A percentile compares a stretch with the other conserved stretches of the same genome.
These are phyloP conservation scores for Apophysomyces trapeziformis DNA, from an alignment of 371 early-diverging fungal genomes.

Conservation along the genomic window DNA sequence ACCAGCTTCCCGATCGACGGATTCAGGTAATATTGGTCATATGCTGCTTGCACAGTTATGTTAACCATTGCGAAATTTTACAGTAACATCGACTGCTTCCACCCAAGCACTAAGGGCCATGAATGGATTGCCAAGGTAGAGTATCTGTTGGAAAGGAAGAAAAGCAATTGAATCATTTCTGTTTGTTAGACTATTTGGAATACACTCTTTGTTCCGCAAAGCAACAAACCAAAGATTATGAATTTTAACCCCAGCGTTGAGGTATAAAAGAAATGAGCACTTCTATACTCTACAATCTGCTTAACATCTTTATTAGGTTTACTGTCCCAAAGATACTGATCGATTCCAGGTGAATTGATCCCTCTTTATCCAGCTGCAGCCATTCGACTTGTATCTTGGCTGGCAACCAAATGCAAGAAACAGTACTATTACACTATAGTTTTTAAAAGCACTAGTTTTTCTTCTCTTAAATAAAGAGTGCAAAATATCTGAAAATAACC, in stretches of 20 bases:
- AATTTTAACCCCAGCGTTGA: neutral
- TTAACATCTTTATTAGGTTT: neutral
- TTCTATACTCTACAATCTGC: neutral
- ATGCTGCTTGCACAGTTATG: neutral
- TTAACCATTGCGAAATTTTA: neutral
- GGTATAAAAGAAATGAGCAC: neutral
- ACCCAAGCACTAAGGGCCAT: conserved; percentile 17
- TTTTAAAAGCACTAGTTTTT: too few relatives aligned
- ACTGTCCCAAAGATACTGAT: conserved; percentile 1
- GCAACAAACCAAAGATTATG: neutral
- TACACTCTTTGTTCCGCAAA: neutral
- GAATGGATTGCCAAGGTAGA: conserved; percentile 20
- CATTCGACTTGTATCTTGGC: too few relatives aligned
- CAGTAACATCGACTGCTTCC: conserved; percentile 27
- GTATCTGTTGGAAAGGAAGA: too few relatives aligned
- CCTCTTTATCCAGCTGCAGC: too few relatives aligned
- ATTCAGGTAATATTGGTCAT: conserved; percentile 23
- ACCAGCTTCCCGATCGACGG: conserved; percentile 32
- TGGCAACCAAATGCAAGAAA: too few relatives aligned
- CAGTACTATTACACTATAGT: too few relatives aligned
- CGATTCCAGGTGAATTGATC: neutral
- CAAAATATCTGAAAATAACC: too few relatives aligned
- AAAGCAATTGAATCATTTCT: neutral
- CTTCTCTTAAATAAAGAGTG: too few relatives aligned
- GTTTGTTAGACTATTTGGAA: neutral